These are phyloP conservation scores for Suillus subluteus DNA, from an alignment of 768 basidiomycete species.

Conservation along the genomic window DNA sequence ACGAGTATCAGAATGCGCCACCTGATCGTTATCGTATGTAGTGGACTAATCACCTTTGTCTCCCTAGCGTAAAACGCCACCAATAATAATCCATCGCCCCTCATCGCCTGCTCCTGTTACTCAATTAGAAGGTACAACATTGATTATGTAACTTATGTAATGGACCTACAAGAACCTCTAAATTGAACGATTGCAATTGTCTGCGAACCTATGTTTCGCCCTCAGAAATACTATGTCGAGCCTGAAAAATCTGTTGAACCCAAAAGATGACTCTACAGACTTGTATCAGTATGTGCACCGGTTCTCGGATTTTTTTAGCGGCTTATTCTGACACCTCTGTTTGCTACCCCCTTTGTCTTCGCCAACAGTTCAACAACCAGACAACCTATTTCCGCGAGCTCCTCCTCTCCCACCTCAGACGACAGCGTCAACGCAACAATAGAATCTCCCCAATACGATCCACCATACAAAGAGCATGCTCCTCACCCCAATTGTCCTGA, in stretches of 20 bases:
- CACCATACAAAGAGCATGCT: conserved; percentile 48
- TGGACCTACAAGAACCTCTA: conserved; percentile 38
- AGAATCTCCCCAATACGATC: conserved; percentile 25
- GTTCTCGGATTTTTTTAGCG: conserved; percentile 12
- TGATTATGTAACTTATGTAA: conserved; percentile 31
- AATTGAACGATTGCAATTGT: conserved; percentile 20
- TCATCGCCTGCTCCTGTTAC: neutral
- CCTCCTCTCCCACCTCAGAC: conserved; percentile 42
- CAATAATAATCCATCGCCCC: conserved; percentile 5
- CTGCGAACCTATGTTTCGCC: conserved; percentile 24
- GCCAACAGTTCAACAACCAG: conserved; percentile 29
- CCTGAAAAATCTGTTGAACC: conserved; percentile 60
- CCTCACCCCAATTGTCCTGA: conserved; percentile 81
- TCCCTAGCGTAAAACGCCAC: conserved; percentile 4
- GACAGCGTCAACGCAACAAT: conserved; percentile 33
- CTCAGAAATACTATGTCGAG: conserved; percentile 50
- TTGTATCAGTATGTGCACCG: conserved; percentile 45
- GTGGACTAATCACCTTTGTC: conserved; percentile 1
- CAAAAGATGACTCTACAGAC: conserved; percentile 44
- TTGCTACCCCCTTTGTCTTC: conserved; percentile 32
- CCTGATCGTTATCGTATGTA: conserved; percentile 27
- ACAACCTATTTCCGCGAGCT: conserved; percentile 31
- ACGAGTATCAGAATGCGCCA: conserved; percentile 23
- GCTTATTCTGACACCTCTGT: conserved; percentile 13
- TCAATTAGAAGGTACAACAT: conserved; percentile 3